phyloP scores from a whole-genome alignment of 305 asterid genomes.

The Rubia tinctorum region DNA sequence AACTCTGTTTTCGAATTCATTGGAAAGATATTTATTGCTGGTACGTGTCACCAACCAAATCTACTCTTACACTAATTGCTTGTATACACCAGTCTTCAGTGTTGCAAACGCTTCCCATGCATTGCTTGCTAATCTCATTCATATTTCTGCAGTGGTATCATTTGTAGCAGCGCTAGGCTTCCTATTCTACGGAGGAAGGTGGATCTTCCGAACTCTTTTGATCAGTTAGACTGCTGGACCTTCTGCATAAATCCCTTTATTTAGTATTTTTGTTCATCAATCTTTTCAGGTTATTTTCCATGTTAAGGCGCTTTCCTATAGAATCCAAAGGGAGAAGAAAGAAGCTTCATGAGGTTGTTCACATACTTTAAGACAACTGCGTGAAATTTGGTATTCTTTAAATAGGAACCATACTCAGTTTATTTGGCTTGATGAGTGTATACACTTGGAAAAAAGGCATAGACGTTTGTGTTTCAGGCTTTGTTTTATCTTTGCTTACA shows the following conservation, averaged over 20 bases:
- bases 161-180: constrained; percentile 87
- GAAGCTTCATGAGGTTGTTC: constrained; percentile 84
- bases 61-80: constrained; percentile 4
- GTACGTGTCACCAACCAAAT: constrained; percentile 31
- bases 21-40: constrained; percentile 94
- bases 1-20: constrained; percentile 56
- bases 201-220: constrained; percentile 18
- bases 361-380: not conserved
- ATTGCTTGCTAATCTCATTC: constrained; percentile 23
- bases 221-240: not conserved
- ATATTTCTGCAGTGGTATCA: constrained; percentile 70
- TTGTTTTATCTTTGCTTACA: not conserved
- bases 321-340: constrained; percentile 97
- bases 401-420: not conserved
- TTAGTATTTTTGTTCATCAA: constrained; percentile 10
- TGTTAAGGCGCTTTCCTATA: constrained; percentile 89
- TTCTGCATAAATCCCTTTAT: not conserved
- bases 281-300: constrained; percentile 67
- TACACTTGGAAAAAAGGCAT: not conserved
- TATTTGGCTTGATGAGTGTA: not conserved
- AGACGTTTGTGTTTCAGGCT: not conserved
- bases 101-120: constrained; percentile 6
- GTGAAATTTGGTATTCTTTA: not conserved
- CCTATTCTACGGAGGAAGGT: constrained; percentile 98
- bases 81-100: not conserved